Conservation (phyloP, 2,329 filamentous ascomycete species). For the Pseudocercospora musae region DNA sequence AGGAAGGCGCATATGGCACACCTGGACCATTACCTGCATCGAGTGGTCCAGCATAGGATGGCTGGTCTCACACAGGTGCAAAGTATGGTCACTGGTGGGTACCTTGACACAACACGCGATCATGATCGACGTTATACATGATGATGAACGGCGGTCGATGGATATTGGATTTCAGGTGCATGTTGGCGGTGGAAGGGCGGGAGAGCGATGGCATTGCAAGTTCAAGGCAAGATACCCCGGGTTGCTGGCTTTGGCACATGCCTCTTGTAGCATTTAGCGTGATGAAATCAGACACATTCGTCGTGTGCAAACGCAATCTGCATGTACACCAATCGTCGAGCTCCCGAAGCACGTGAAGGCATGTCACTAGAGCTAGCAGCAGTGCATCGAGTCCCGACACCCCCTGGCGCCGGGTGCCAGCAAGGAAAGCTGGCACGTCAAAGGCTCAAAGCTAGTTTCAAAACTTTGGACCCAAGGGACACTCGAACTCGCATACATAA, state of each 20-base stretch:
- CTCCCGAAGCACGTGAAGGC: too few relatives aligned
- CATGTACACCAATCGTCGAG: background rate
- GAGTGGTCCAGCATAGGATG: background rate
- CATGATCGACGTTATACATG: background rate
- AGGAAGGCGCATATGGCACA: slow-evolving; percentile 22
- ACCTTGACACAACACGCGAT: background rate
- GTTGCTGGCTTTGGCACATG: background rate
- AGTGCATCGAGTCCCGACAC: too few relatives aligned
- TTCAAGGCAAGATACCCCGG: slow-evolving; percentile 1
- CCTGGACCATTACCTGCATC: slow-evolving; percentile 1
- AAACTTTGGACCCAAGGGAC: background rate
- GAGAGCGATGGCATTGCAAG: background rate
- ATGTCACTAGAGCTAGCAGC: too few relatives aligned
- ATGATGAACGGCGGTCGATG: background rate
- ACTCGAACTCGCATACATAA: background rate
- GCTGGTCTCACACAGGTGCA: background rate
- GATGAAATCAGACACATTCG: background rate
- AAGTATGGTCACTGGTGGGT: background rate
- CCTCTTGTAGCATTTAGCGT: background rate
- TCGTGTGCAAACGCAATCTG: background rate
- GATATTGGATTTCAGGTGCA: background rate
- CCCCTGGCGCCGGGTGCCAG: background rate
- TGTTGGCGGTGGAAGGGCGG: background rate
- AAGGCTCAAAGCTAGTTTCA: background rate
- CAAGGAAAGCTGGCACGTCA: background rate